A percentile compares a stretch with the other conserved stretches of the same genome.
phyloP scores from a whole-genome alignment of 306 rosid genomes.

The Acacia crassicarpa region DNA sequence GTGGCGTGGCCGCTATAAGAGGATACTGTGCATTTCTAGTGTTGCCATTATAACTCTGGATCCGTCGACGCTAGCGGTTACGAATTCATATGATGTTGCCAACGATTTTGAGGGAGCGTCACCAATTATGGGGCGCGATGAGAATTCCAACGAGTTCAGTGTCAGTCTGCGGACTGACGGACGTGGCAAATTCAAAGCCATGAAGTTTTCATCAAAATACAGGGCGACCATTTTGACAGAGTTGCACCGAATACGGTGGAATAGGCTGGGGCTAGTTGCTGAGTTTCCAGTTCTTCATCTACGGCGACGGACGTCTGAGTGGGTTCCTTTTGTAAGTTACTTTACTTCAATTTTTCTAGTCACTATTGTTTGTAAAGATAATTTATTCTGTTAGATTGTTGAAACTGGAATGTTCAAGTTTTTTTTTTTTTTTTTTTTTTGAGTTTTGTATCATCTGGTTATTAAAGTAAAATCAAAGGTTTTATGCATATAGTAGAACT shows the following conservation, averaged over 20 bases:
- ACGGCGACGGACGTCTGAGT: slow-evolving; percentile 73
- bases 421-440: background rate
- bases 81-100: slow-evolving; percentile 79
- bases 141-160: slow-evolving; percentile 78
- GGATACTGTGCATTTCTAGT: slow-evolving; percentile 77
- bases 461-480: background rate
- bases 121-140: slow-evolving; percentile 80
- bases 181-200: slow-evolving; percentile 81
- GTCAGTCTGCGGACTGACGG: slow-evolving; percentile 87
- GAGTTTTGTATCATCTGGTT: background rate
- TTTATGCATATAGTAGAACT: background rate
- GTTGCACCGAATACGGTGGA: slow-evolving; percentile 83
- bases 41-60: slow-evolving; percentile 70
- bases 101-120: slow-evolving; percentile 70
- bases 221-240: slow-evolving; percentile 90
- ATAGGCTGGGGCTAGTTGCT: slow-evolving; percentile 62
- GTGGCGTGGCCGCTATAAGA: slow-evolving; percentile 98
- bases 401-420: background rate
- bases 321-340: slow-evolving; percentile 86
- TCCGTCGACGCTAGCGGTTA: slow-evolving; percentile 78
- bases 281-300: slow-evolving; percentile 95
- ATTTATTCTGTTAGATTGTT: background rate
- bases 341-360: background rate
- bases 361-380: slow-evolving; percentile 11
- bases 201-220: slow-evolving; percentile 82